A percentile compares a stretch with the other conserved stretches of the same genome.
These are phyloP conservation scores for Alternaria rosae DNA, from an alignment of 2,329 filamentous ascomycete genomes.

Conservation along the genomic window DNA sequence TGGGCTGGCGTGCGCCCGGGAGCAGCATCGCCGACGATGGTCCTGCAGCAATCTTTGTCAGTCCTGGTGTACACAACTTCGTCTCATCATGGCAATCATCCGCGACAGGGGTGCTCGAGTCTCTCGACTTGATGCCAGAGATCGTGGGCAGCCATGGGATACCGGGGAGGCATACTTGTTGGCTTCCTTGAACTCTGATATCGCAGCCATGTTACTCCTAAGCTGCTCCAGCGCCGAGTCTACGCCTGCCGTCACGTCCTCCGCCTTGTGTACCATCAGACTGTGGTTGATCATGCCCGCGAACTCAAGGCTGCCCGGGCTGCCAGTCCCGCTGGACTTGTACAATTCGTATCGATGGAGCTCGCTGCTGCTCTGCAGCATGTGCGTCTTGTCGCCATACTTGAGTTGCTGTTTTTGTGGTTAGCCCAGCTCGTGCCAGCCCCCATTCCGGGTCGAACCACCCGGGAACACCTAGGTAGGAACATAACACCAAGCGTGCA, in stretches of 20 bases:
- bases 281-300: constrained; percentile 65
- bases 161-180: constrained; percentile 58
- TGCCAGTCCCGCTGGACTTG: constrained; percentile 49
- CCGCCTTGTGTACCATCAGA: constrained; percentile 62
- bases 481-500: constrained; percentile 17
- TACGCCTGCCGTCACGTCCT: constrained; percentile 62
- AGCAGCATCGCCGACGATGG: constrained; percentile 46
- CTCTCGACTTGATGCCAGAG: constrained; percentile 25
- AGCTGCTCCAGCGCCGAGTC: constrained; percentile 67
- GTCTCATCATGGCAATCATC: constrained; percentile 10
- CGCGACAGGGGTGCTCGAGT: constrained; percentile 20
- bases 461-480: constrained; percentile 4
- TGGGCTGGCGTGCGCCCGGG: constrained; percentile 44
- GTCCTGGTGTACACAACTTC: constrained; percentile 28
- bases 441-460: constrained; percentile 17
- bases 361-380: constrained; percentile 62
- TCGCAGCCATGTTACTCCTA: constrained; percentile 65
- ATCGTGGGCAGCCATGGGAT: constrained; percentile 29
- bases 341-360: constrained; percentile 67
- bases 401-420: constrained; percentile 58
- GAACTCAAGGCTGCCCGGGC: constrained; percentile 57
- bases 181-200: constrained; percentile 67
- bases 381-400: constrained; percentile 64
- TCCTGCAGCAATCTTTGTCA: constrained; percentile 45
- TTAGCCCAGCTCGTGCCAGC: constrained; percentile 38